phyloP scores from a whole-genome alignment of 192 early-diverging fungal species.

The Spinellus fusiger region DNA sequence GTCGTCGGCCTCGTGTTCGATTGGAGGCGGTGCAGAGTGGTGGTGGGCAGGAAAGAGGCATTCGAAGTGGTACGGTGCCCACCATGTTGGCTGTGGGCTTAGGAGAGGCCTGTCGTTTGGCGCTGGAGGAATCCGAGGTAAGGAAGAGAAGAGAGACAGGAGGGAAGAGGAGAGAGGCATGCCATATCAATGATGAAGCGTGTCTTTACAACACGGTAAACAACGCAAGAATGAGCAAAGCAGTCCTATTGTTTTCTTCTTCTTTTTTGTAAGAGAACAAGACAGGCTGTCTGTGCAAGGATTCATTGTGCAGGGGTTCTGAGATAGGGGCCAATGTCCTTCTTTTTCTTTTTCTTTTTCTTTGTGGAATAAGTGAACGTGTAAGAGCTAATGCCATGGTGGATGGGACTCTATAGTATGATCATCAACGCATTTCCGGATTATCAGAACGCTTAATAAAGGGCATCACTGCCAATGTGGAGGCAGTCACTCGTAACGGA shows the following conservation, averaged over 20 bases:
- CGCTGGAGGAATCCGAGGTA: conserved; percentile 76
- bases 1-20: conserved; percentile 88
- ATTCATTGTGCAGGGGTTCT: conserved; percentile 15
- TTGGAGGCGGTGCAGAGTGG: conserved; percentile 87
- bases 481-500: conserved; percentile 87
- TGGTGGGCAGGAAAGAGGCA: conserved; percentile 93
- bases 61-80: conserved; percentile 92
- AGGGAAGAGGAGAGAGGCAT: no score
- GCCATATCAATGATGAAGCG: conserved; percentile 10
- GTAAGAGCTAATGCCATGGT: not conserved
- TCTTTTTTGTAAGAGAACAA: conserved; percentile 1
- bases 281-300: not conserved
- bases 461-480: conserved; percentile 72
- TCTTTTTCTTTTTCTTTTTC: not conserved
- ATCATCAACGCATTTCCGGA: not conserved
- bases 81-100: conserved; percentile 86
- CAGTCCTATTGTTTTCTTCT: not conserved
- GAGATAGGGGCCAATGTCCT: no score
- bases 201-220: conserved; percentile 3
- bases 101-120: conserved; percentile 81
- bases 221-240: not conserved
- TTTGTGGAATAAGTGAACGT: not conserved
- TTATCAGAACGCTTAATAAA: conserved; percentile 9
- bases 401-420: not conserved
- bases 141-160: no score